Conservation (phyloP, 441 rosid genomes). For the Iberis amara region DNA sequence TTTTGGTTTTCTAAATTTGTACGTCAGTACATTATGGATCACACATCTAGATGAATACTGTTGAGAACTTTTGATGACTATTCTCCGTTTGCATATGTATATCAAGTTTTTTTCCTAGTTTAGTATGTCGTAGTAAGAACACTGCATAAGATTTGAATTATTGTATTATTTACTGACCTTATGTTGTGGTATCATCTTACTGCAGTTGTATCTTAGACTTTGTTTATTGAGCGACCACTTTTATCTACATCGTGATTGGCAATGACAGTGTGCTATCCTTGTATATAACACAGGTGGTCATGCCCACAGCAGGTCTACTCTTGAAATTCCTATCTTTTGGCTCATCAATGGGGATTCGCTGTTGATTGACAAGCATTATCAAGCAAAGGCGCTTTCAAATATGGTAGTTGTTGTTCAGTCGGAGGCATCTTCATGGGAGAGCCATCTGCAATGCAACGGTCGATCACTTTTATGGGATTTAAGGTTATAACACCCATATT, state of each 20-base stretch:
- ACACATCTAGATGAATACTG: slow-evolving; percentile 8
- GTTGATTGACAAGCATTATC: slow-evolving; percentile 90
- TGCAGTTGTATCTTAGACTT: background rate
- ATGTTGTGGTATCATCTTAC: slow-evolving; percentile 7
- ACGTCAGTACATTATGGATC: slow-evolving; percentile 10
- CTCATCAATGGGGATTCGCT: slow-evolving; percentile 82
- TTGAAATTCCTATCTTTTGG: slow-evolving; percentile 98
- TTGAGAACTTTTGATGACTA: slow-evolving; percentile 15
- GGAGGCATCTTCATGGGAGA: slow-evolving; percentile 93
- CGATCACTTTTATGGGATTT: slow-evolving; percentile 86
- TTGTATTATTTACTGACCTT: slow-evolving; percentile 1
- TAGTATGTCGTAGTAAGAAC: background rate
- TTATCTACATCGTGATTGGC: slow-evolving; percentile 6
- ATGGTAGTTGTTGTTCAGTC: slow-evolving; percentile 96
- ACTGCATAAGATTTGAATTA: slow-evolving; percentile 10
- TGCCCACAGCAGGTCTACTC: slow-evolving; percentile 82
- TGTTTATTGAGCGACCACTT: slow-evolving; percentile 8
- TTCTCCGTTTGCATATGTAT: slow-evolving; percentile 6
- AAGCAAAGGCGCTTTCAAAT: slow-evolving; percentile 90
- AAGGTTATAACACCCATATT: slow-evolving; percentile 43
- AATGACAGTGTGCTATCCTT: slow-evolving; percentile 20
- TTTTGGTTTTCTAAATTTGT: slow-evolving; percentile 1
- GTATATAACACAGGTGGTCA: slow-evolving; percentile 64
- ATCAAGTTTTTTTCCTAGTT: background rate
- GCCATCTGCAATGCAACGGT: slow-evolving; percentile 97